A percentile compares a stretch with the other conserved stretches of the same genome.
Conservation (phyloP, 2,329 filamentous ascomycete genomes). For the Pleomassaria siparia region DNA sequence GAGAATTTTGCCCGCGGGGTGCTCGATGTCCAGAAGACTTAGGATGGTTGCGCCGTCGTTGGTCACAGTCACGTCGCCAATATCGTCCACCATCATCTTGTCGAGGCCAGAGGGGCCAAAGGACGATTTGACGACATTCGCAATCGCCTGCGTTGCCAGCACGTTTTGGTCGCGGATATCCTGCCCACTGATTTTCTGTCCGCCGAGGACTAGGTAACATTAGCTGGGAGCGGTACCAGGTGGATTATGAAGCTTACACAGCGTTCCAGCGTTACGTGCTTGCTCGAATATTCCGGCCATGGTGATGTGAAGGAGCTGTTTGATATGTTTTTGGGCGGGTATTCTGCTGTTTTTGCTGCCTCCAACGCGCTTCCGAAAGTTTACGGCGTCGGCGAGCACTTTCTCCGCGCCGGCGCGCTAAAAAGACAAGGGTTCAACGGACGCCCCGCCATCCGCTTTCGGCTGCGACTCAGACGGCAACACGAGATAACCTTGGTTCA, state of each 20-base stretch:
- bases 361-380: slow-evolving; percentile 31
- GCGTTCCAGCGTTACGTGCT: slow-evolving; percentile 84
- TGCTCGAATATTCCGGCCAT: slow-evolving; percentile 98
- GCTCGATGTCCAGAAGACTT: slow-evolving; percentile 91
- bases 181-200: slow-evolving; percentile 93
- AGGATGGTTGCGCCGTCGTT: slow-evolving; percentile 98
- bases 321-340: slow-evolving; percentile 17
- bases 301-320: slow-evolving; percentile 34
- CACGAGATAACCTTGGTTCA: neutral
- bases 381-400: slow-evolving; percentile 26
- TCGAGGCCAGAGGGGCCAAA: slow-evolving; percentile 96
- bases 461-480: slow-evolving; percentile 6
- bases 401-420: slow-evolving; percentile 19
- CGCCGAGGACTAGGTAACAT: slow-evolving; percentile 71
- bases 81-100: slow-evolving; percentile 99
- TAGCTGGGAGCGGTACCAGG: slow-evolving; percentile 16
- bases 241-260: slow-evolving; percentile 61
- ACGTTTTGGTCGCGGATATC: slow-evolving; percentile 99
- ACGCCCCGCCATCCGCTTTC: slow-evolving; percentile 11
- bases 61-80: slow-evolving; percentile 97
- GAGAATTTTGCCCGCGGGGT: slow-evolving; percentile 96
- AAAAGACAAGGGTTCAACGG: slow-evolving; percentile 27
- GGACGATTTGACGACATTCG: slow-evolving; percentile 98
- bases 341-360: slow-evolving; percentile 27
- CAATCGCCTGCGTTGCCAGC: slow-evolving; percentile 91